phyloP scores from a whole-genome alignment of 2,329 filamentous ascomycete species.

The Alternaria burnsii region DNA sequence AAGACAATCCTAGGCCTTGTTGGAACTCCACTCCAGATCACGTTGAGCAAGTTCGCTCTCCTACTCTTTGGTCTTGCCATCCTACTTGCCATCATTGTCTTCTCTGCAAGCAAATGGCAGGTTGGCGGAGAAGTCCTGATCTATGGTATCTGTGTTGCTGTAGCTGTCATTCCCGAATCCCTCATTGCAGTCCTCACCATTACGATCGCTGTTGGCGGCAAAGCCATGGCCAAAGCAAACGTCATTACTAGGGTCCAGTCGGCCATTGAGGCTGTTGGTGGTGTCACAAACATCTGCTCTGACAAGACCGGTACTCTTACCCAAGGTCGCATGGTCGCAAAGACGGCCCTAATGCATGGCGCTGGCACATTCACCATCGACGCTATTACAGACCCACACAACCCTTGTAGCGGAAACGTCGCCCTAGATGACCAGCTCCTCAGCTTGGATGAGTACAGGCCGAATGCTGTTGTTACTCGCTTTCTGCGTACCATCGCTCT shows the following conservation, averaged over 20 bases:
- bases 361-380: constrained; percentile 46
- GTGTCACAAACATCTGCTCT: constrained; percentile 54
- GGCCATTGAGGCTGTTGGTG: constrained; percentile 53
- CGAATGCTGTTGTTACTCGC: constrained; percentile 29
- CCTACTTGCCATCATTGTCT: constrained; percentile 73
- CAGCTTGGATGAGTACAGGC: constrained; percentile 33
- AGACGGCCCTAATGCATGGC: constrained; percentile 49
- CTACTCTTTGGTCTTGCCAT: constrained; percentile 65
- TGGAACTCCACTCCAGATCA: constrained; percentile 85
- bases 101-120: constrained; percentile 66
- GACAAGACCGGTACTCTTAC: constrained; percentile 54
- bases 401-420: constrained; percentile 47
- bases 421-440: constrained; percentile 40
- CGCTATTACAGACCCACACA: constrained; percentile 46
- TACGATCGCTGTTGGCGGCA: constrained; percentile 62
- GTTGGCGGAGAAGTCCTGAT: constrained; percentile 56
- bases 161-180: constrained; percentile 59
- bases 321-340: constrained; percentile 53
- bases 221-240: constrained; percentile 53
- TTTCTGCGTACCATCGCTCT: constrained; percentile 51
- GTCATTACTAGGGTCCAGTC: constrained; percentile 53
- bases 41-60: constrained; percentile 81
- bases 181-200: constrained; percentile 73
- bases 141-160: constrained; percentile 58
- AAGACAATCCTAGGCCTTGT: constrained; percentile 70